Percentiles rank a stretch among this genome's conserved stretches.
These are phyloP conservation scores for Macaranga tanarius DNA, from an alignment of 441 rosid genomes.

Conservation along the genomic window DNA sequence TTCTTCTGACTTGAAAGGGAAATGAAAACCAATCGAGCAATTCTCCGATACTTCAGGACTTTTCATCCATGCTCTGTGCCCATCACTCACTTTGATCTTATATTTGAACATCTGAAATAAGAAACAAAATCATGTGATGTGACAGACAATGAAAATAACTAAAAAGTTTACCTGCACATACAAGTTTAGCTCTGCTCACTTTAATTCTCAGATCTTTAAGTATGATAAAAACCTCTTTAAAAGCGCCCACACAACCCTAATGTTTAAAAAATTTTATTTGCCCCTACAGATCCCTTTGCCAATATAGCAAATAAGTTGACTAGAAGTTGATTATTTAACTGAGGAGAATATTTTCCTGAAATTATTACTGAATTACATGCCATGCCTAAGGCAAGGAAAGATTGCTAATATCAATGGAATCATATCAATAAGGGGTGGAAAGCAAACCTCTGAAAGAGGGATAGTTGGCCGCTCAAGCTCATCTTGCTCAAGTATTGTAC, in stretches of 20 bases:
- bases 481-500: slow-evolving; percentile 51
- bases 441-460: slow-evolving; percentile 76
- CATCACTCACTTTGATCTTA: slow-evolving; percentile 73
- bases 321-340: not conserved
- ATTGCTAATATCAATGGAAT: not conserved
- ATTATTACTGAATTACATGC: not conserved
- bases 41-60: slow-evolving; percentile 70
- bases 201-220: not conserved
- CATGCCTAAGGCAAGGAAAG: not conserved
- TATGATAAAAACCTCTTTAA: not conserved
- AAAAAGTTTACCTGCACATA: not conserved
- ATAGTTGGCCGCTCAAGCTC: slow-evolving; percentile 59
- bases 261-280: not conserved
- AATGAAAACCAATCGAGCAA: slow-evolving; percentile 78
- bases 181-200: not conserved
- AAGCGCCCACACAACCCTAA: not conserved
- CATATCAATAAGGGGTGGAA: not conserved
- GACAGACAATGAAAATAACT: not conserved
- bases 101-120: slow-evolving; percentile 67
- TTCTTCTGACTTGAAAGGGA: slow-evolving; percentile 46
- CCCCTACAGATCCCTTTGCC: not conserved
- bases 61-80: slow-evolving; percentile 84
- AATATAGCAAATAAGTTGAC: not conserved
- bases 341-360: not conserved
- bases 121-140: not conserved